Conservation (phyloP, 2,329 filamentous ascomycete genomes). For the Exserohilum rostratum region DNA sequence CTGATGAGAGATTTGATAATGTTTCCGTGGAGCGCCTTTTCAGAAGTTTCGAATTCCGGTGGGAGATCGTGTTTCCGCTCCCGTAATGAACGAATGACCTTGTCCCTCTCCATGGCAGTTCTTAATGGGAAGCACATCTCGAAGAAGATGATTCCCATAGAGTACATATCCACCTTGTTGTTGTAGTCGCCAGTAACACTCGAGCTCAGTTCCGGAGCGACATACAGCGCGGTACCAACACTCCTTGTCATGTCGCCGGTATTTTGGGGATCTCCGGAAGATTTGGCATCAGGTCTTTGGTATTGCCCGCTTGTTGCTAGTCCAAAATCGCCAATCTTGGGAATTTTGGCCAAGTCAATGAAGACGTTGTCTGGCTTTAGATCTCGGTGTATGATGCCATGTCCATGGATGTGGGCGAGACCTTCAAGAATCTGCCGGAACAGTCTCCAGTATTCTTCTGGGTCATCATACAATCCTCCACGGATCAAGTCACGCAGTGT, state of each 20-base stretch:
- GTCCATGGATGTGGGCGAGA: slow-evolving; percentile 83
- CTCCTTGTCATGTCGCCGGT: slow-evolving; percentile 71
- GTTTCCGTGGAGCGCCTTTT: slow-evolving; percentile 71
- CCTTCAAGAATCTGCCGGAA: slow-evolving; percentile 92
- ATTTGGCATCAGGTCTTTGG: slow-evolving; percentile 62
- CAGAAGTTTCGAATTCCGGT: slow-evolving; percentile 71
- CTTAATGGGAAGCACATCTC: slow-evolving; percentile 81
- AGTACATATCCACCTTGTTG: slow-evolving; percentile 98
- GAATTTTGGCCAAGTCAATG: slow-evolving; percentile 86
- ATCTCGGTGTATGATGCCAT: slow-evolving; percentile 93
- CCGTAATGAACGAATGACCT: slow-evolving; percentile 72
- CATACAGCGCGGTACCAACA: slow-evolving; percentile 83
- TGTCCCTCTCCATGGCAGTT: slow-evolving; percentile 68
- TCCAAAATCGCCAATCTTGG: slow-evolving; percentile 96
- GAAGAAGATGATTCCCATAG: slow-evolving; percentile 95
- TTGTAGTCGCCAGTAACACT: slow-evolving; percentile 79
- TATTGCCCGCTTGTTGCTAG: slow-evolving; percentile 88
- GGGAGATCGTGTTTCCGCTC: slow-evolving; percentile 73
- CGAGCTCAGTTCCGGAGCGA: slow-evolving; percentile 88
- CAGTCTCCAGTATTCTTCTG: slow-evolving; percentile 83
- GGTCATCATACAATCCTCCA: slow-evolving; percentile 73
- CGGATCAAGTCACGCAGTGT: slow-evolving; percentile 88
- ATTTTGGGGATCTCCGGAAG: slow-evolving; percentile 38
- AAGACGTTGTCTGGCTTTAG: slow-evolving; percentile 98
- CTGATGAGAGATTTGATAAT: slow-evolving; percentile 82